These are phyloP conservation scores for Lactifluus volemus DNA, from an alignment of 768 basidiomycete species.

Conservation along the genomic window DNA sequence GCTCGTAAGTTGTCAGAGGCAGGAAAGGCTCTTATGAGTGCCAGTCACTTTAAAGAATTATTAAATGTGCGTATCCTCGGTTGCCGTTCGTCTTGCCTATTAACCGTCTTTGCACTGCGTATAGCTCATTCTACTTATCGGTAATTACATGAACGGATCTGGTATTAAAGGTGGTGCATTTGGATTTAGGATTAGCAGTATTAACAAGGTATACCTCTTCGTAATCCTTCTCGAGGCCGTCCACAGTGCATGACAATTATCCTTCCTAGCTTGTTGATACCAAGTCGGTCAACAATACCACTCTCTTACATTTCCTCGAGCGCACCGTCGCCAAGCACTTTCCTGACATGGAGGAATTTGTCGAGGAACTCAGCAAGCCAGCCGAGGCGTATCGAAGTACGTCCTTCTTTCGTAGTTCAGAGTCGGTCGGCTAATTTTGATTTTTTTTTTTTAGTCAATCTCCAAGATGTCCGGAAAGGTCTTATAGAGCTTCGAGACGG, in stretches of 20 bases:
- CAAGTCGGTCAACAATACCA: slow-evolving; percentile 91
- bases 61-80: slow-evolving; percentile 50
- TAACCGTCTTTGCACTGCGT: not conserved
- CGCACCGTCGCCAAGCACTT: slow-evolving; percentile 83
- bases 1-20: slow-evolving; percentile 77
- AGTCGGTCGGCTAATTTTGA: slow-evolving; percentile 3
- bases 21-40: slow-evolving; percentile 67
- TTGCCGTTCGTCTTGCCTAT: slow-evolving; percentile 17
- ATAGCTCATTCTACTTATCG: slow-evolving; percentile 85
- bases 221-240: not conserved
- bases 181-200: slow-evolving; percentile 94
- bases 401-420: not conserved
- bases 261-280: slow-evolving; percentile 81
- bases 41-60: slow-evolving; percentile 84
- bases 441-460: slow-evolving; percentile 49
- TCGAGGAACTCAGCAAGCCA: slow-evolving; percentile 83
- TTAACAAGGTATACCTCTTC: slow-evolving; percentile 68
- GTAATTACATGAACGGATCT: slow-evolving; percentile 97
- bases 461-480: slow-evolving; percentile 77
- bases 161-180: slow-evolving; percentile 95
- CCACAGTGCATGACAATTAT: not conserved
- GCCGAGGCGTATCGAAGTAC: slow-evolving; percentile 87
- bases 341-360: slow-evolving; percentile 75
- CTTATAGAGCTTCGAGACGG: slow-evolving; percentile 65
- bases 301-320: slow-evolving; percentile 90